Evolutionary conservation across 495 filamentous ascomycete species (phyloP).

Genomic region (Letharia columbiana): DNA sequence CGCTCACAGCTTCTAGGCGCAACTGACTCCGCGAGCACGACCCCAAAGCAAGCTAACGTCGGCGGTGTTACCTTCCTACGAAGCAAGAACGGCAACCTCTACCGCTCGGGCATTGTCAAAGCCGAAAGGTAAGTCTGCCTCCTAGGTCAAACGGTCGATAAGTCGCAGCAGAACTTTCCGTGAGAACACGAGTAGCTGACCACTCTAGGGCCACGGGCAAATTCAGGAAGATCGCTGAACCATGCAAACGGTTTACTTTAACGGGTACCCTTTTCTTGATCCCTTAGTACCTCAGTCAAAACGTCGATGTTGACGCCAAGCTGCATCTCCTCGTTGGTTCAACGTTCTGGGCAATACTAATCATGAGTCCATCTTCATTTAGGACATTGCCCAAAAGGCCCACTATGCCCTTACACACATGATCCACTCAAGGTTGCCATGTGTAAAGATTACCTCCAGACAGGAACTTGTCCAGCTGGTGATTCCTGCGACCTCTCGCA

Average conservation of each 20-base stretch:
- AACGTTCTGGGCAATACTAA: slow-evolving; percentile 20
- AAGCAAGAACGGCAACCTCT: slow-evolving; percentile 86
- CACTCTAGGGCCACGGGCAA: slow-evolving; percentile 15
- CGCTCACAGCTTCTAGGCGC: slow-evolving; percentile 52
- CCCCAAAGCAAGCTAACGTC: slow-evolving; percentile 69
- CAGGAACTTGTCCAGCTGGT: slow-evolving; percentile 70
- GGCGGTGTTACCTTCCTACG: slow-evolving; percentile 81
- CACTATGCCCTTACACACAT: slow-evolving; percentile 72
- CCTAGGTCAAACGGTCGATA: neutral
- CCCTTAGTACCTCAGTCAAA: slow-evolving; percentile 7
- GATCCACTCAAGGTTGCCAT: slow-evolving; percentile 83
- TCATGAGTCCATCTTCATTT: slow-evolving; percentile 31
- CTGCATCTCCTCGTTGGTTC: slow-evolving; percentile 1
- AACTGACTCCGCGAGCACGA: slow-evolving; percentile 53
- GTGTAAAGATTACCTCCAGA: slow-evolving; percentile 77
- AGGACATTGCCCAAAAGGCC: slow-evolving; percentile 79
- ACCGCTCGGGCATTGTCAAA: slow-evolving; percentile 62
- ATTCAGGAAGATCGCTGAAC: slow-evolving; percentile 62
- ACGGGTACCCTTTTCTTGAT: slow-evolving; percentile 64
- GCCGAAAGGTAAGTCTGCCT: slow-evolving; percentile 50
- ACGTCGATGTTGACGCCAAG: slow-evolving; percentile 8
- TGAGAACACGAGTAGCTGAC: slow-evolving; percentile 12
- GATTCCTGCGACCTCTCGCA: slow-evolving; percentile 89
- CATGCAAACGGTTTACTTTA: slow-evolving; percentile 82
- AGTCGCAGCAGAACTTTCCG: neutral